phyloP scores from a whole-genome alignment of 306 rosid species.

The Malus sieversii region DNA sequence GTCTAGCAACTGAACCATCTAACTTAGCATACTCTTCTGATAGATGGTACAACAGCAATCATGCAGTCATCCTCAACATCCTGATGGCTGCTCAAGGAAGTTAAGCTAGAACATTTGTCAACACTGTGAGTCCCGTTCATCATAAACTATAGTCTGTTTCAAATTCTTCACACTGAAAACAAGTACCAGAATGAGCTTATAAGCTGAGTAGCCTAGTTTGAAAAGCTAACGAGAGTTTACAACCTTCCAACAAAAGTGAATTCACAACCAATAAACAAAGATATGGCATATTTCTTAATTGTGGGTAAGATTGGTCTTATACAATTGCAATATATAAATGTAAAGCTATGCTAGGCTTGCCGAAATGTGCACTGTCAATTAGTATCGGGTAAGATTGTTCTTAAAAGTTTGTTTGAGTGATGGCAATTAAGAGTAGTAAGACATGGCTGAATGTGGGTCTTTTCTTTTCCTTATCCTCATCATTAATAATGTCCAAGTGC shows the following conservation, averaged over 20 bases:
- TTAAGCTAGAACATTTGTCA: slow-evolving; percentile 63
- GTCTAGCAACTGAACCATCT: slow-evolving; percentile 55
- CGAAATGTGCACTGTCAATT: neutral
- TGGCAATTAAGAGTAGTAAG: neutral
- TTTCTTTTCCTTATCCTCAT: neutral
- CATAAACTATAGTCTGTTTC: slow-evolving; percentile 14
- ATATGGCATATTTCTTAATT: neutral
- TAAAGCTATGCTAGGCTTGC: neutral
- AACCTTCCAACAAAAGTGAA: neutral
- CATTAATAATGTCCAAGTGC: neutral
- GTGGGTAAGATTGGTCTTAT: neutral
- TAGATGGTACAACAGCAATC: slow-evolving; percentile 53
- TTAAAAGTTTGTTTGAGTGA: neutral
- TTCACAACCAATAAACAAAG: neutral
- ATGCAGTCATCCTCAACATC: slow-evolving; percentile 62
- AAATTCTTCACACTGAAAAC: neutral
- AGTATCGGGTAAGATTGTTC: neutral
- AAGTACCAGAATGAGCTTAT: neutral
- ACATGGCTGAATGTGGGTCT: neutral
- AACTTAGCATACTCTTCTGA: slow-evolving; percentile 78
- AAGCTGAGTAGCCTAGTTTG: neutral
- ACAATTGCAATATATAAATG: neutral
- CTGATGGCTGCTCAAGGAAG: slow-evolving; percentile 49
- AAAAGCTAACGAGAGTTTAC: neutral
- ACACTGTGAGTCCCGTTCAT: slow-evolving; percentile 32